Evolutionary conservation across 805 yeast genomes (phyloP), one percentile per base, ranked within the genome.

Genomic region (Pichia rugopelliculosa): DNA sequence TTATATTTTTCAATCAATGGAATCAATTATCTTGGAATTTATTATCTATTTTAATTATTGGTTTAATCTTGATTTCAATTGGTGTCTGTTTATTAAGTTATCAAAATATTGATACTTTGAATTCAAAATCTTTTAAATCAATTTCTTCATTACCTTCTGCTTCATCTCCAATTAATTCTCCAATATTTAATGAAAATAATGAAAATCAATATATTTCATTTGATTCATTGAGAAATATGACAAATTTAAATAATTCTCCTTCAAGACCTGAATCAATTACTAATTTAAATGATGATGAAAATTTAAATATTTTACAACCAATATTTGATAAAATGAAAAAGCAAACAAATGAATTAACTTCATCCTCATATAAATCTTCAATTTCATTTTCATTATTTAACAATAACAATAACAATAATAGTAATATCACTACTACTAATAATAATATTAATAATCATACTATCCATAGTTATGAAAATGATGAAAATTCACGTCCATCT

Each of bases 31-130:
- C 67, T 3, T 49, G 55, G 10, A 27, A 51, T 22, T 71, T 67
- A 45, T 65, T 72, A 3, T 37, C 66, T 3, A 70, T 70, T 59
- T 70, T 78, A 11, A 48, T 70, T 6, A 20, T 70, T 1, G 83
- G 82, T 1, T 67, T 76, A 15, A 26, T 71, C 42, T 73, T 78
- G 12, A 79, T 79, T 0, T 60, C 82, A 18, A 75, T 79, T 21
- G 96, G 96, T 1, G 96, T 87, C 3, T 72, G 80, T 30, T 61
- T 76, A 12, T 69, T 87, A 18, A 82, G 89, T 45, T 75, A 81
- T 75, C 76, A 76, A 45, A 54, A 62, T 18, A 65, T 61, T 18
- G 53, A 48, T 15, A 25, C 17, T 11, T 41, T 7, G 23, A 39
- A 24, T 25, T 18, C 18, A 17, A 6, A 27, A 4, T 23, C 40